Evolutionary conservation across 129 eudicot species (phyloP).

Genomic region (Arctium minus): DNA sequence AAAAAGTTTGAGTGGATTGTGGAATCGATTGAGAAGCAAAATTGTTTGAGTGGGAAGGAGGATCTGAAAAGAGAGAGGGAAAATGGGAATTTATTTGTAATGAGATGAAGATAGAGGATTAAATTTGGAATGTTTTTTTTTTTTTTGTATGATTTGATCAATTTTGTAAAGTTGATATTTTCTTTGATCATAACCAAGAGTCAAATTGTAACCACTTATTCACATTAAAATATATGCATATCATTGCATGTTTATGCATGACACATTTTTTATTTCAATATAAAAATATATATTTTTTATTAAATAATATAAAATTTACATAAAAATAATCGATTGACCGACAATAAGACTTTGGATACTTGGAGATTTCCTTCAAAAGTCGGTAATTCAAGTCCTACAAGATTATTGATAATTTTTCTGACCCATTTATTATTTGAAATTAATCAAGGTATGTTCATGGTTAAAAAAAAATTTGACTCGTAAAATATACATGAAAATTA

Average conservation of each 20-base stretch:
- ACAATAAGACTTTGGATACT: too few species aligned
- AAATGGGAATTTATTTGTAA: background rate
- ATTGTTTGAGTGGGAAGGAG: slow-evolving; percentile 8
- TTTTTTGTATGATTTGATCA: background rate
- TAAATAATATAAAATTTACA: background rate
- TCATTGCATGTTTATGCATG: slow-evolving; percentile 24
- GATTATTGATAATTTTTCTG: too few species aligned
- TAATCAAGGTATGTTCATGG: too few species aligned
- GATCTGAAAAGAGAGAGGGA: slow-evolving; percentile 12
- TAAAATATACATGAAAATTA: background rate
- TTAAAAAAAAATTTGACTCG: background rate
- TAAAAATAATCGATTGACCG: too few species aligned
- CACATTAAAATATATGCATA: background rate
- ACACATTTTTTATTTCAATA: slow-evolving; percentile 3
- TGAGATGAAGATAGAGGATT: slow-evolving; percentile 2
- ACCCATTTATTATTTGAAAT: too few species aligned
- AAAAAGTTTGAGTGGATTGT: slow-evolving; percentile 17
- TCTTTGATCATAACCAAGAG: background rate
- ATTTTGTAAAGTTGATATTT: background rate
- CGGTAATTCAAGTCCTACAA: too few species aligned
- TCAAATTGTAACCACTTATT: slow-evolving; percentile 12
- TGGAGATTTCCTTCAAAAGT: too few species aligned
- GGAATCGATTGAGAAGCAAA: background rate
- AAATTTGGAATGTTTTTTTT: slow-evolving; percentile 12
- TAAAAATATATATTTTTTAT: background rate